A percentile compares a stretch with the other conserved stretches of the same genome.
Conservation (phyloP, 2,329 filamentous ascomycete species). For the Penicillium sp. region DNA sequence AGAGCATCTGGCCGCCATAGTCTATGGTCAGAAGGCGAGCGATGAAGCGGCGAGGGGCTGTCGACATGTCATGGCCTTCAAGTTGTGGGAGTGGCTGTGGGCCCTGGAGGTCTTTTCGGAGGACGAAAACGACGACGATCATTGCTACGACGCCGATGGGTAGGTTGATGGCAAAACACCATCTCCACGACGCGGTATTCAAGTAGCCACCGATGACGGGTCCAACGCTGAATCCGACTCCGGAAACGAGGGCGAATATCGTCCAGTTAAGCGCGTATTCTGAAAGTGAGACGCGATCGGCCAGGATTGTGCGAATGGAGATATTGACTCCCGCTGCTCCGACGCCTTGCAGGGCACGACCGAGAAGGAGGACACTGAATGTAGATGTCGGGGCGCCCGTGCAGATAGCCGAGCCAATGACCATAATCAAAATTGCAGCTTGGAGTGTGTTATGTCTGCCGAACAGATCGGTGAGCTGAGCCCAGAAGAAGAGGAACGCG, state of each 20-base stretch:
- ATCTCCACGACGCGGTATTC: slow-evolving; percentile 18
- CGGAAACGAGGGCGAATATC: slow-evolving; percentile 62
- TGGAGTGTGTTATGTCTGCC: slow-evolving; percentile 64
- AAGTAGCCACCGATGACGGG: slow-evolving; percentile 23
- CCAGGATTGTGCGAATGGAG: slow-evolving; percentile 63
- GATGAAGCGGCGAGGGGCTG: slow-evolving; percentile 3
- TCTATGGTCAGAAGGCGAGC: slow-evolving; percentile 39
- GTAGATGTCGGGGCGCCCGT: slow-evolving; percentile 52
- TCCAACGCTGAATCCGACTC: slow-evolving; percentile 50
- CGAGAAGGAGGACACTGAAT: slow-evolving; percentile 64
- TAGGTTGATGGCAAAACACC: slow-evolving; percentile 22
- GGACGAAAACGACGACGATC: slow-evolving; percentile 6
- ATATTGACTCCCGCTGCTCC: slow-evolving; percentile 64
- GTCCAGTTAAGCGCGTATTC: slow-evolving; percentile 66
- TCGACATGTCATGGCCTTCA: slow-evolving; percentile 6
- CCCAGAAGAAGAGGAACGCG: slow-evolving; percentile 67
- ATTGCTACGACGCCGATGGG: slow-evolving; percentile 11
- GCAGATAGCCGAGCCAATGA: slow-evolving; percentile 64
- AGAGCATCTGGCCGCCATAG: slow-evolving; percentile 58
- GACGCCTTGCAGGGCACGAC: slow-evolving; percentile 64
- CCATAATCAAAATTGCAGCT: slow-evolving; percentile 57
- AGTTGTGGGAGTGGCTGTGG: slow-evolving; percentile 5
- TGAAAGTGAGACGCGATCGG: slow-evolving; percentile 63
- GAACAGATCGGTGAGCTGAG: slow-evolving; percentile 66
- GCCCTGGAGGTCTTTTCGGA: slow-evolving; percentile 13